Evolutionary conservation across 192 early-diverging fungal species (phyloP), one percentile per base, ranked within the genome.

Genomic region (Coemansia reversa): DNA sequence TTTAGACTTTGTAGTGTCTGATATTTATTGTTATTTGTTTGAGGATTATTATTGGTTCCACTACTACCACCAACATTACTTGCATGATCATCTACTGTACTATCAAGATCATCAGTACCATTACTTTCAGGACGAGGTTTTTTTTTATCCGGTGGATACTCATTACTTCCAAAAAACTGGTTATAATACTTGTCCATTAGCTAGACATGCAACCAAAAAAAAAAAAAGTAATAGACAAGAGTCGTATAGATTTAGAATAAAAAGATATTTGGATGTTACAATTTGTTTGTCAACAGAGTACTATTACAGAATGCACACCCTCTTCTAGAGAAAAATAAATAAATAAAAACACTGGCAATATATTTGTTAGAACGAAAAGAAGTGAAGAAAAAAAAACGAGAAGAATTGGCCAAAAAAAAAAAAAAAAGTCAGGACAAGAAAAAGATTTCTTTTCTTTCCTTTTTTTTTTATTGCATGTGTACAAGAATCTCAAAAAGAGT

Each of bases 141-240:
- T 50, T 69, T 69, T 56, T 70, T 63, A 49, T 74, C 72, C 3
- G 58, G 50, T 12, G 63, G 58, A n/a, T 58, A 60, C 55, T 57
- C 48, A 33, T 62, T 51, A 7, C n/a, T 32, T 7, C 39, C 52
- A 20, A 63, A 63, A 12, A 63, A 66, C 30, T 66, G 64, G 32
- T 61, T 27, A 28, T 68, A 61, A 16, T 57, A 55, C 1, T 60
- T 60, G 33, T 59, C 65, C 29, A 60, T 65, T 49, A 28, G 16
- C 27, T 62, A 56, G 30, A 35, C 22, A 47, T 54, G 39, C 24
- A 27, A 27, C n/a, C n/a, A n/a, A 28, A 18, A 45, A 61, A 51
- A 48, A 16, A 33, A 63, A 23, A 42, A 63, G 54, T 51, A 63
- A 54, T 20, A 52, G 45, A 29, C 29, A 29, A 27, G 51, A 29